These are phyloP conservation scores for Lentithecium fluviatile DNA, from an alignment of 495 filamentous ascomycete genomes.

Conservation along the genomic window DNA sequence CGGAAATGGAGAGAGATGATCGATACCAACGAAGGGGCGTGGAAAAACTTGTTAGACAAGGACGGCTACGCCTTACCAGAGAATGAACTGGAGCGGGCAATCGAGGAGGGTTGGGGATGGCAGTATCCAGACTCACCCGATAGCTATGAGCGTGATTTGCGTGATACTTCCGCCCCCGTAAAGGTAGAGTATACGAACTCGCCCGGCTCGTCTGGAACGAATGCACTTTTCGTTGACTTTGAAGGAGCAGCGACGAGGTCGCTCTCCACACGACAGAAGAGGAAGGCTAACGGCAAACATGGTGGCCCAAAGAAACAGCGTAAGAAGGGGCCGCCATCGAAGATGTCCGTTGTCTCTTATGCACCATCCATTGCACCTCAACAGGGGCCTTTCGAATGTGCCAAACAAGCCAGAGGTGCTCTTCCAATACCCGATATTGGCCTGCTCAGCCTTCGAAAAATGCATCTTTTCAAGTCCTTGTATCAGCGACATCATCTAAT, in stretches of 20 bases:
- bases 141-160: slow-evolving; percentile 78
- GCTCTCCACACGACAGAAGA: slow-evolving; percentile 50
- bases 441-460: slow-evolving; percentile 68
- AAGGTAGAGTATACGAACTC: slow-evolving; percentile 26
- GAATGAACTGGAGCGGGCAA: slow-evolving; percentile 81
- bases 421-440: slow-evolving; percentile 81
- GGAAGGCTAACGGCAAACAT: slow-evolving; percentile 54
- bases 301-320: slow-evolving; percentile 45
- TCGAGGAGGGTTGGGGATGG: slow-evolving; percentile 98
- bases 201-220: slow-evolving; percentile 21
- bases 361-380: slow-evolving; percentile 42
- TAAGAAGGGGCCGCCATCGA: slow-evolving; percentile 47
- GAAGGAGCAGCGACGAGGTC: slow-evolving; percentile 28
- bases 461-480: slow-evolving; percentile 95
- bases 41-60: slow-evolving; percentile 87
- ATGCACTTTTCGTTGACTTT: slow-evolving; percentile 6
- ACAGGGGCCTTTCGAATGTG: slow-evolving; percentile 81
- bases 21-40: slow-evolving; percentile 88
- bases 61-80: slow-evolving; percentile 77
- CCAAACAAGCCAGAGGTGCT: slow-evolving; percentile 73
- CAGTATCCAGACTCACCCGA: slow-evolving; percentile 76
- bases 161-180: slow-evolving; percentile 16
- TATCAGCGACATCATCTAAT: slow-evolving; percentile 91
- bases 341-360: slow-evolving; percentile 46
- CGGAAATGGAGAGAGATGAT: slow-evolving; percentile 89